Conservation (phyloP, 768 basidiomycete species). For the Agrocybe chaxingu region DNA sequence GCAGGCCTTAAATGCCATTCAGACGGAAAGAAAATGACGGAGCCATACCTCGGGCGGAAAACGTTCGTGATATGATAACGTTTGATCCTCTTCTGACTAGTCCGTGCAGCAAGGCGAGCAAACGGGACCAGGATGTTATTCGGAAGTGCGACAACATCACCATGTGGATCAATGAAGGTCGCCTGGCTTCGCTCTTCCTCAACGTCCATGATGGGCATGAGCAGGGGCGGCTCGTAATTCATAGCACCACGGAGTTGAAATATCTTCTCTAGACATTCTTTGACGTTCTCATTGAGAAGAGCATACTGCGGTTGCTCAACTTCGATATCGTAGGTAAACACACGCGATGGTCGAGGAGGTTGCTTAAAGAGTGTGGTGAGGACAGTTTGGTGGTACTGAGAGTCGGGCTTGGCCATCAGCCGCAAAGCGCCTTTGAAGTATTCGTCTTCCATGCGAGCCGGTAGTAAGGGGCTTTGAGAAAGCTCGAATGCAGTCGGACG, state of each 20-base stretch:
- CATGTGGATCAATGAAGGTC: constrained; percentile 75
- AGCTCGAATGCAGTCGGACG: constrained; percentile 84
- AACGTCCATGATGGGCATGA: constrained; percentile 66
- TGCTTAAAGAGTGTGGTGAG: constrained; percentile 78
- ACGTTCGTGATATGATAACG: constrained; percentile 77
- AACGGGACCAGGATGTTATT: constrained; percentile 73
- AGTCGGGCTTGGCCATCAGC: constrained; percentile 81
- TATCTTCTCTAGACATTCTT: constrained; percentile 71
- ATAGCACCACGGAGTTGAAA: constrained; percentile 91
- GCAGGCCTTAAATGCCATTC: not conserved
- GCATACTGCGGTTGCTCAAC: constrained; percentile 67
- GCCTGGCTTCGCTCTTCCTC: constrained; percentile 67
- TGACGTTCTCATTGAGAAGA: constrained; percentile 68
- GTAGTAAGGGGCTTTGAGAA: constrained; percentile 74
- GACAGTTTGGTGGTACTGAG: constrained; percentile 76
- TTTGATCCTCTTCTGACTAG: constrained; percentile 68
- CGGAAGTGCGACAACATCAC: constrained; percentile 71
- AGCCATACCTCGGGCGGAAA: constrained; percentile 59
- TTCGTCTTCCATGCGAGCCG: constrained; percentile 77
- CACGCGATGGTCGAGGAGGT: constrained; percentile 58
- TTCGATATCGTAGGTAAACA: constrained; percentile 73
- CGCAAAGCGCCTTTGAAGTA: constrained; percentile 78
- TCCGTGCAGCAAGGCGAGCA: constrained; percentile 77
- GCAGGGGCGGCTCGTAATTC: constrained; percentile 80
- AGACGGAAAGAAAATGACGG: not conserved